Evolutionary conservation across 352 stramenopile species (phyloP).

Genomic region (Phytophthora hybrid): DNA sequence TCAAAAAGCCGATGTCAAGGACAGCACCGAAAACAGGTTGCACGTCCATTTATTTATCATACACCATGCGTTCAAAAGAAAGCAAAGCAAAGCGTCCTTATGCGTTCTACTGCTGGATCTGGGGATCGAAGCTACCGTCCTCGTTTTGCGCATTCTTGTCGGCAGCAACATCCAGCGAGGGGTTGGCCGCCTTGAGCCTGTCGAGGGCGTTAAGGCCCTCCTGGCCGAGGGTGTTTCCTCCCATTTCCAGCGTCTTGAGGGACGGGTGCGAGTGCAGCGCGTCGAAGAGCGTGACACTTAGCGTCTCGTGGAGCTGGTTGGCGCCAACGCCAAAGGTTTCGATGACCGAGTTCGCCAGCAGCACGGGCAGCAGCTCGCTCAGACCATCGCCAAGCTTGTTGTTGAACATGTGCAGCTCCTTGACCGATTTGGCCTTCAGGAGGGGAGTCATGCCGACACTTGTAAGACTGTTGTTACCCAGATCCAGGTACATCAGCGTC

Average conservation of each 20-base stretch:
- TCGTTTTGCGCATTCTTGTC: constrained; percentile 85
- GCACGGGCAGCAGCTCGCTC: constrained; percentile 51
- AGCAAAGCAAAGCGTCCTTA: constrained; percentile 16
- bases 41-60: constrained; percentile 42
- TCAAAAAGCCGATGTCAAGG: constrained; percentile 18
- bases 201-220: constrained; percentile 72
- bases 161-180: constrained; percentile 70
- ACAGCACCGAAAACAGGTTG: constrained; percentile 24
- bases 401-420: constrained; percentile 80
- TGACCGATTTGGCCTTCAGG: constrained; percentile 53
- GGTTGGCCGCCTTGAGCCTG: constrained; percentile 63
- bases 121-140: constrained; percentile 59
- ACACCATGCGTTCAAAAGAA: constrained; percentile 17
- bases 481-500: constrained; percentile 65
- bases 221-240: constrained; percentile 82
- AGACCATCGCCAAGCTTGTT: constrained; percentile 72
- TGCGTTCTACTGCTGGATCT: constrained; percentile 35
- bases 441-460: constrained; percentile 54
- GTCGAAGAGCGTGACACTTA: constrained; percentile 72
- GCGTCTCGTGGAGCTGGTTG: constrained; percentile 70
- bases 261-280: constrained; percentile 67
- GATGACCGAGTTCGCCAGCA: constrained; percentile 64
- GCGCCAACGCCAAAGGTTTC: constrained; percentile 73
- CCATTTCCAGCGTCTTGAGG: constrained; percentile 86
- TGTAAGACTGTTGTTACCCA: constrained; percentile 77